Base-by-base conservation (phyloP, 2,329 filamentous ascomycete genomes). In the Fusarium musae region DNA sequence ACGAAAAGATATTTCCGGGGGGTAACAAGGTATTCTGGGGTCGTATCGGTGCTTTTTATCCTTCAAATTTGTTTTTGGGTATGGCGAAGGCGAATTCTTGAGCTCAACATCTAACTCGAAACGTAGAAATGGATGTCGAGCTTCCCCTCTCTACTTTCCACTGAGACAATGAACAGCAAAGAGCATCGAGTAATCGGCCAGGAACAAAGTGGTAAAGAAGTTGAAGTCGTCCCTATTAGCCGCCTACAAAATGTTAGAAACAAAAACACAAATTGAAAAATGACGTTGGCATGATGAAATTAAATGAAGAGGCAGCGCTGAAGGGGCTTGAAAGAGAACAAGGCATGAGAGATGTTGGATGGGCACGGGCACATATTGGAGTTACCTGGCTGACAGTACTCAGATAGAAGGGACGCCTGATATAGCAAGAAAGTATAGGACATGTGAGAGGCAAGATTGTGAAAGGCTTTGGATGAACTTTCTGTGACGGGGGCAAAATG, bases 281-380 rank as follows among this genome's bases (percentile, higher is more conserved):
- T 11, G 21, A 23, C 42, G 28, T 23, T 57, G 17, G 37, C n/a
- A 8, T 21, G 34, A 56, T 57, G 42, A 49, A 52, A 61, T 11
- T 36, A 46, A 47, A 34, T 59, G 64, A 62, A 52, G 58, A 59
- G 54, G 12, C 54, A 36, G 23, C 56, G 42, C 15, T 58, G 59
- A 61, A 64, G 21, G 57, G 49, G 53, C 47, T 50, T 49, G 36
- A 67, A 58, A 57, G 32, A 47, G 36, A 75, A n/a, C 28, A 49
- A 26, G 57, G 44, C 52, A 58, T 44, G 50, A 36, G 36, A 52
- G 42, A 69, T 47, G 34, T 50, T 50, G 63, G 54, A 61, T 43
- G 59, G 52, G 36, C 65, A 65, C 30, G 59, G 57, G 34, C 39
- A 62, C 43, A 65, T n/a, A 60, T 30, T 60, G 32, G 40, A 66